Base-by-base conservation (phyloP, 2,329 filamentous ascomycete genomes). In the Aspergillus terreus region DNA sequence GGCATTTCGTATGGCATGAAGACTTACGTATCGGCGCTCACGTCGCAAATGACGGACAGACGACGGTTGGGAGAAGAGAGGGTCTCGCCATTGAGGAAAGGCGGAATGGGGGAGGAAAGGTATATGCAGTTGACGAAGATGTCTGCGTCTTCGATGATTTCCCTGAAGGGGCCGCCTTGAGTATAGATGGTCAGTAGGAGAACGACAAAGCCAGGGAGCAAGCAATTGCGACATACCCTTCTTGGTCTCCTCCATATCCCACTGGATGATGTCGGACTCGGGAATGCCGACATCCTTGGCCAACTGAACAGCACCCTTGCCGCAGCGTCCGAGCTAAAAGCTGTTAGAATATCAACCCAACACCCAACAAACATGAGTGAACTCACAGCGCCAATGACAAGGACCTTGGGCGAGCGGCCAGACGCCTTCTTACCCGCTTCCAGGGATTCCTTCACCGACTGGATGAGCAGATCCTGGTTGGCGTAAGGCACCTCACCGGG, bases 61-160 rank as follows among this genome's bases (percentile, higher is more conserved):
- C 85, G 87, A 68, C 92, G 86, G 62, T 79, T 79, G 3, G 86
- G 77, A 38, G 79, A 75, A 58, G 84, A 79, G 50, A 96, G 82
- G 47, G 82, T 84, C 60, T 88, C 81, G 54, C 78, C 67, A 71
- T 88, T 85, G 66, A 95, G 81, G 68, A 96, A 96, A 32, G 87
- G 87, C 23, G 89, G 87, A 60, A 94, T 92, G 68, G 86, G 82
- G 61, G 83, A 78, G 55, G 79, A 83, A 40, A 96, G 84, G 75
- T 96, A 96, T 70, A 96, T 92, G 81, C 87, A 91, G 78, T 94
- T 95, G 70, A 94, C 79, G 68, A 91, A 90, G 66, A 90, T 86
- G 63, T 89, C 85, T 54, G 77, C 63, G 48, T 66, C 63, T 71
- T 90, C 82, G 44, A 85, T 77, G 63, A 95, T 91, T 75, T 94